Conservation (phyloP, 2,329 filamentous ascomycete species). For the Colletotrichum sp. region DNA sequence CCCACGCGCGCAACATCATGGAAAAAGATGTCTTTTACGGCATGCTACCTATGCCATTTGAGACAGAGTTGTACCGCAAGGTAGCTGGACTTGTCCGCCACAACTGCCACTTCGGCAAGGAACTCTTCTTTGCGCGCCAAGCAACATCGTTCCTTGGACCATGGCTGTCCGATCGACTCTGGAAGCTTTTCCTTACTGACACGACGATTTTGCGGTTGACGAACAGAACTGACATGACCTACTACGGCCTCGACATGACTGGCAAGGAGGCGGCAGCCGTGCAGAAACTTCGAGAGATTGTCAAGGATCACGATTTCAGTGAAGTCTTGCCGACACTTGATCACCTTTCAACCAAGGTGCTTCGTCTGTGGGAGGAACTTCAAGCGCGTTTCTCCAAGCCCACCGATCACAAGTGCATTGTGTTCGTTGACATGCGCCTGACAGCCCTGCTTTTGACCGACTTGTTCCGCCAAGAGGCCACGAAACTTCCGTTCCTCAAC, state of each 20-base stretch:
- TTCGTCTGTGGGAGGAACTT: conserved; percentile 65
- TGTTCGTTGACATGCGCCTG: conserved; percentile 82
- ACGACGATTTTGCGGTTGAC: conserved; percentile 66
- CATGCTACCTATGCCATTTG: conserved; percentile 51
- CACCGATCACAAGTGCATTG: conserved; percentile 73
- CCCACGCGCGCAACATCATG: conserved; percentile 51
- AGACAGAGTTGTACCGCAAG: conserved; percentile 68
- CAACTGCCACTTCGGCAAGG: conserved; percentile 53
- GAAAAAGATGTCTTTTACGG: conserved; percentile 51
- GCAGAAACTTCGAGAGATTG: conserved; percentile 59
- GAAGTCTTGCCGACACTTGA: conserved; percentile 31
- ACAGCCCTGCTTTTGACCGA: conserved; percentile 77
- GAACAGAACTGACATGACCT: conserved; percentile 46
- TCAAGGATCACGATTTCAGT: conserved; percentile 55
- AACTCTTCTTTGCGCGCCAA: conserved; percentile 64
- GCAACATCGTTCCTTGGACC: conserved; percentile 72
- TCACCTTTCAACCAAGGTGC: conserved; percentile 75
- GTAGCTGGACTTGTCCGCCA: conserved; percentile 52
- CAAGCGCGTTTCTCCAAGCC: conserved; percentile 63
- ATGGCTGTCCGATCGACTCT: conserved; percentile 87
- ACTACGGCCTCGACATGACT: conserved; percentile 32
- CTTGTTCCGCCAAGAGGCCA: conserved; percentile 61
- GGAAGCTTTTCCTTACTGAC: conserved; percentile 72
- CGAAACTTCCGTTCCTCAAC: conserved; percentile 63
- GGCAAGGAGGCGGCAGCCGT: conserved; percentile 62